Base-by-base conservation (phyloP, 306 rosid species). In the Mimosa bimucronata region DNA sequence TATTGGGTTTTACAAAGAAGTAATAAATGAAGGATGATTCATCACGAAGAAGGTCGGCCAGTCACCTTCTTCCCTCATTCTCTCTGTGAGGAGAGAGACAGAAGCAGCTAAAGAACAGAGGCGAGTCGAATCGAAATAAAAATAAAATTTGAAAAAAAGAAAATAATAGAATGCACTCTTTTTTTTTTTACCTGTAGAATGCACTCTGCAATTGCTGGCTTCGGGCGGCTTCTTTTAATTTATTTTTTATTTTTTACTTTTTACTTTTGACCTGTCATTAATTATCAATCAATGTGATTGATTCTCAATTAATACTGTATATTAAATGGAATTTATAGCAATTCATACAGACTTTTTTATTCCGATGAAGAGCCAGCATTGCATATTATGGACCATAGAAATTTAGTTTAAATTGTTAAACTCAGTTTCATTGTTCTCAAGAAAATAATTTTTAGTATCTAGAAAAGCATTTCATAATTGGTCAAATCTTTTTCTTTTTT, bases 11-110 rank as follows among this genome's bases (percentile, higher is more conserved):
- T 44, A 57, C n/a, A 3, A n/a, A 44, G 45, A 29, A 14, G 11
- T 30, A 30, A 41, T 64, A 60, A 61, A 81, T 2, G 25, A 18
- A 31, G 76, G 8, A 66, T 70, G 77, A 65, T 76, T 75, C 53
- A n/a, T 66, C 55, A 8, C 23, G n/a, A n/a, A n/a, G 31, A 38
- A 15, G 30, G 31, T 26, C 73, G 52, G 52, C 52, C 73, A 7
- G 31, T 40, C 74, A 41, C n/a, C 37, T 7, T 31, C 53, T 21
- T 65, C 74, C 74, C 65, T 57, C 80, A 1, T n/a, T 50, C 53
- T 2, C 64, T 57, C 65, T 45, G 80, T 64, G 70, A 2, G 25
- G 65, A 71, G 76, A 76, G 61, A 70, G 29, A 62, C 31, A 40
- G 34, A 69, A 23, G 55, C 46, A 69, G 74, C 50, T 10, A 40